Evolutionary conservation across 1,139 yeast species (phyloP).

Genomic region (Debaryomyces singareniensis): DNA sequence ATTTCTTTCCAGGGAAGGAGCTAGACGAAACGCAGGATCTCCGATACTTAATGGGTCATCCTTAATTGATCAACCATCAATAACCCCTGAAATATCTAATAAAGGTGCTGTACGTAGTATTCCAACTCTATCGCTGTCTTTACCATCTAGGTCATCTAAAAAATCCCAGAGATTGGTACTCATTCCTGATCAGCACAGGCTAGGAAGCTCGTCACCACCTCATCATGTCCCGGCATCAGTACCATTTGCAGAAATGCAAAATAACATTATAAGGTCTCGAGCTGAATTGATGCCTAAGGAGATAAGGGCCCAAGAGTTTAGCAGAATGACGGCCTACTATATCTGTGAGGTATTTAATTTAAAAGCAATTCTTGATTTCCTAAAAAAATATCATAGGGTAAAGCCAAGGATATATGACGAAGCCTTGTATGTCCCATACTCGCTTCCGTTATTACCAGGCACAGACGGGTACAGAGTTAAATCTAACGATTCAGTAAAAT

Average conservation of each 20-base stretch:
- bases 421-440: conserved; percentile 83
- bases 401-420: conserved; percentile 86
- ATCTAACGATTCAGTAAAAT: conserved; percentile 67
- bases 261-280: conserved; percentile 44
- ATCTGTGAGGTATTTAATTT: conserved; percentile 78
- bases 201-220: conserved; percentile 12
- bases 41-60: conserved; percentile 5
- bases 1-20: conserved; percentile 10
- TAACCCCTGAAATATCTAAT: not conserved
- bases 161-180: conserved; percentile 80
- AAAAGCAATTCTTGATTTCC: conserved; percentile 54
- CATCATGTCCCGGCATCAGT: conserved; percentile 5
- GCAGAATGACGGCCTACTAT: conserved; percentile 86
- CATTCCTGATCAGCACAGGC: conserved; percentile 60
- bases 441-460: conserved; percentile 84
- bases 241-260: conserved; percentile 17
- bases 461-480: conserved; percentile 77
- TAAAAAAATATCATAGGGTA: conserved; percentile 68
- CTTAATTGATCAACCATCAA: conserved; percentile 5
- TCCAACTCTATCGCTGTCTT: conserved; percentile 56
- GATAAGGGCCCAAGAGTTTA: conserved; percentile 59
- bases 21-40: conserved; percentile 1
- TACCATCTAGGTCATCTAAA: conserved; percentile 84
- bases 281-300: conserved; percentile 71
- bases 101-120: conserved; percentile 26